Conservation (phyloP, 2,329 filamentous ascomycete species). For the Venturia nashicola region DNA sequence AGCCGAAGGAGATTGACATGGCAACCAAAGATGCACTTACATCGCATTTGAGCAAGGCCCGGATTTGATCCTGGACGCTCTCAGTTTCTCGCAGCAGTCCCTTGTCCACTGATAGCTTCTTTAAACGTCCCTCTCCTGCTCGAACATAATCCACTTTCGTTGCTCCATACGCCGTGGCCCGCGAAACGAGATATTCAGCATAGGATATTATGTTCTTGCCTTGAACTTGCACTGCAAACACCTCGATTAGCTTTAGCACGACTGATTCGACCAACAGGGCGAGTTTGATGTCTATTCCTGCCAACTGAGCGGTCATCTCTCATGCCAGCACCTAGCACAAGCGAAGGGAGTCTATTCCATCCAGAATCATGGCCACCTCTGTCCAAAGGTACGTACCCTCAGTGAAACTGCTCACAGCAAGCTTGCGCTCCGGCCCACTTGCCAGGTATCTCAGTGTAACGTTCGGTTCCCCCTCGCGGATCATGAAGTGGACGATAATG, state of each 20-base stretch:
- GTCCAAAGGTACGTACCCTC: slow-evolving; percentile 52
- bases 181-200: slow-evolving; percentile 70
- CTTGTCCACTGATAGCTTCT: slow-evolving; percentile 80
- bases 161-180: slow-evolving; percentile 69
- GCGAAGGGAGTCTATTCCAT: background rate
- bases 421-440: slow-evolving; percentile 60
- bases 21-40: slow-evolving; percentile 37
- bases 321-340: background rate
- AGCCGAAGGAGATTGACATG: background rate
- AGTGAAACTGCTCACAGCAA: slow-evolving; percentile 83
- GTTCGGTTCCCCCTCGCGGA: slow-evolving; percentile 83
- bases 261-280: background rate
- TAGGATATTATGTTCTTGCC: slow-evolving; percentile 91
- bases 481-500: slow-evolving; percentile 94
- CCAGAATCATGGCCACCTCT: background rate
- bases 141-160: slow-evolving; percentile 87
- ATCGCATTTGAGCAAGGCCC: slow-evolving; percentile 77
- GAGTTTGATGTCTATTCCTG: background rate
- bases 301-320: background rate
- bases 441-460: slow-evolving; percentile 77
- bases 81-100: slow-evolving; percentile 87
- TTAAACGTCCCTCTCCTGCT: slow-evolving; percentile 67
- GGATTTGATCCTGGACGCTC: slow-evolving; percentile 76
- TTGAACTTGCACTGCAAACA: slow-evolving; percentile 70
- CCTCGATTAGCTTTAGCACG: background rate